Conservation (phyloP, 2,329 filamentous ascomycete species). For the Epichloe sp. region DNA sequence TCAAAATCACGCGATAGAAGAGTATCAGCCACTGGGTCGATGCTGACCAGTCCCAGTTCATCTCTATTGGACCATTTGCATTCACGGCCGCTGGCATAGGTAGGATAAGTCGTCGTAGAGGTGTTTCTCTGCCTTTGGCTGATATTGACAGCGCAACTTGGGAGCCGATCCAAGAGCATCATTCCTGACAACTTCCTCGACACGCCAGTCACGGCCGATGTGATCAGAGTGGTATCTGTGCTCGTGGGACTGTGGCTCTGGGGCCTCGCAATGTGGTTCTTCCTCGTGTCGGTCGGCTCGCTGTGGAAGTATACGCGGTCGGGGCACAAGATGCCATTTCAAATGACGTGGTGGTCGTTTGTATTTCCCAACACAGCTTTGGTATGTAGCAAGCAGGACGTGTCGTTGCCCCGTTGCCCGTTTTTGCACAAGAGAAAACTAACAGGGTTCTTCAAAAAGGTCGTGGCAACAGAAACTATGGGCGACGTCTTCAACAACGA, state of each 20-base stretch:
- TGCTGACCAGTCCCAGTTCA: slow-evolving; percentile 39
- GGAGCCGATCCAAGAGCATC: slow-evolving; percentile 28
- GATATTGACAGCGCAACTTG: slow-evolving; percentile 25
- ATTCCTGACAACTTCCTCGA: slow-evolving; percentile 30
- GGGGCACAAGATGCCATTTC: slow-evolving; percentile 53
- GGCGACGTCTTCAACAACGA: slow-evolving; percentile 45
- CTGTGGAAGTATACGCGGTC: slow-evolving; percentile 52
- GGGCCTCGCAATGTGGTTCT: slow-evolving; percentile 76
- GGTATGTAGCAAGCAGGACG: slow-evolving; percentile 15
- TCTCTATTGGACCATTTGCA: slow-evolving; percentile 64
- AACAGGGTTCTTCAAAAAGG: slow-evolving; percentile 8
- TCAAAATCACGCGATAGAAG: too few species aligned
- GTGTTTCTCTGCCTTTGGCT: neutral
- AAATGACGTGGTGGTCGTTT: slow-evolving; percentile 80
- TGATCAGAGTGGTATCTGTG: slow-evolving; percentile 36
- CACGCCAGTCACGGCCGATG: slow-evolving; percentile 26
- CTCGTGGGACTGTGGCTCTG: slow-evolving; percentile 68
- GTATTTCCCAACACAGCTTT: slow-evolving; percentile 70
- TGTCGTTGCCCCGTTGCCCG: neutral
- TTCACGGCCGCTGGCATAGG: slow-evolving; percentile 35
- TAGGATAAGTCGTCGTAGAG: neutral
- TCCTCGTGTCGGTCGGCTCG: slow-evolving; percentile 64
- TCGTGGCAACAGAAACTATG: slow-evolving; percentile 62
- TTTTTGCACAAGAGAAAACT: neutral
- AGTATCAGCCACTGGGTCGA: neutral